Evolutionary conservation across 371 early-diverging fungal species (phyloP), one percentile per base, ranked within the genome.

Genomic region (Syncephalastrum racemosum): DNA sequence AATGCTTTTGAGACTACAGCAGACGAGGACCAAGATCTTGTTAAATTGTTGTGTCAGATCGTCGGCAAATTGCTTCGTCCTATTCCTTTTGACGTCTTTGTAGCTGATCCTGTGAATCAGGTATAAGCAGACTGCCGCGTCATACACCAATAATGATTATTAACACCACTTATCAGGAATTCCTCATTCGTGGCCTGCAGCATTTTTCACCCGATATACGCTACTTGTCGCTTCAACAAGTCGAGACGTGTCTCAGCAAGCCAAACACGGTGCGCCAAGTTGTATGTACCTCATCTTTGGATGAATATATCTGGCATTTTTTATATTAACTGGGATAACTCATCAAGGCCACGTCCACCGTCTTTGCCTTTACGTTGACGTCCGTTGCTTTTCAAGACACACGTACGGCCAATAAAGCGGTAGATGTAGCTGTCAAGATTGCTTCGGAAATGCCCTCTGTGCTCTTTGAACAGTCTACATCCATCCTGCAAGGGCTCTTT

Each of bases 141-240:
- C 40, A 19, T 49, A 7, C 15, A 22, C 13, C 14, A 23, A 31
- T 23, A 8, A 14, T n/a, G n/a, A n/a, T n/a, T n/a, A n/a, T 45
- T n/a, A 14, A 42, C 20, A 48, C 18, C 3, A 23, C 14, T 1
- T 16, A 14, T 27, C 23, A 80, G 76, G 39, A 45, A 6, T 78
- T 72, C 51, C 56, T 80, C 25, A n/a, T 64, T 7, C 67, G 74
- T 60, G 79, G 81, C 4, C 54, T 79, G 44, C 64, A 60, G 5
- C 76, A 75, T 54, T 75, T 73, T 46, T 62, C 73, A 20, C 70
- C 79, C 8, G 60, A 65, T 20, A 75, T 81, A 42, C 70, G 81
- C 25, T 62, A 64, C 42, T 54, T 81, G 22, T 62, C 79, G 2
- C 19, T 79, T 0, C 36, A 67, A 22, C 79, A 79, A 54, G 70